These are phyloP conservation scores for Cyberlindnera euphorbiae DNA, from an alignment of 805 yeast species.

Conservation along the genomic window DNA sequence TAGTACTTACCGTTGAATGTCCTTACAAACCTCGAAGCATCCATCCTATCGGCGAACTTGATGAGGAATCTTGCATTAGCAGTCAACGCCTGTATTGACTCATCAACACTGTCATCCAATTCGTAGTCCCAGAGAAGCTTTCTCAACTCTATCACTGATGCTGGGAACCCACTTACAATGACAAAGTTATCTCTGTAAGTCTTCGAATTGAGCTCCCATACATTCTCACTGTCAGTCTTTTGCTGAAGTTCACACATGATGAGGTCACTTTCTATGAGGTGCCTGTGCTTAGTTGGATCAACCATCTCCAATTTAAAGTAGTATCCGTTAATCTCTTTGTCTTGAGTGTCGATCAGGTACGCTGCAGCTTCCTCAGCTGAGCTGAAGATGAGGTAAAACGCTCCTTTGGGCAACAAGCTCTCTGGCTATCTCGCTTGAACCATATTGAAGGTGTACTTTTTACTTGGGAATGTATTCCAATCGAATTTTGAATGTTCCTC, in stretches of 20 bases:
- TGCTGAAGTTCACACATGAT: constrained; percentile 2
- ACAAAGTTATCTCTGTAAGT: constrained; percentile 27
- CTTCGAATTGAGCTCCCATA: neutral
- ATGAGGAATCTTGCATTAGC: constrained; percentile 30
- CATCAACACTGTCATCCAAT: constrained; percentile 26
- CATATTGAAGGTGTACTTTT: constrained; percentile 28
- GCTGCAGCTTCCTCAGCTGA: constrained; percentile 43
- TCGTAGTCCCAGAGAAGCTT: constrained; percentile 46
- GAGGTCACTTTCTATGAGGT: neutral
- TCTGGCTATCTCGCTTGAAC: constrained; percentile 46
- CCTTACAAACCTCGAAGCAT: constrained; percentile 48
- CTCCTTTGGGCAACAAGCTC: constrained; percentile 39
- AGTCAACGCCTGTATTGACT: constrained; percentile 11
- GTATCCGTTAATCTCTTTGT: constrained; percentile 47
- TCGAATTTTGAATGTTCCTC: constrained; percentile 23
- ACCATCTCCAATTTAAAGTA: constrained; percentile 43
- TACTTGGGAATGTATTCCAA: constrained; percentile 15
- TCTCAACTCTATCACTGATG: constrained; percentile 34
- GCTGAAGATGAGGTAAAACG: constrained; percentile 51
- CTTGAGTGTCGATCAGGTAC: constrained; percentile 45
- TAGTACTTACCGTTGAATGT: constrained; percentile 45
- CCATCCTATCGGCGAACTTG: constrained; percentile 38
- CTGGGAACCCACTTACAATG: constrained; percentile 44
- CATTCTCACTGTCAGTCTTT: neutral
- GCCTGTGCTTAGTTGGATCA: constrained; percentile 17